Conservation (phyloP, 257 asterid species). For the Striga asiatica region DNA sequence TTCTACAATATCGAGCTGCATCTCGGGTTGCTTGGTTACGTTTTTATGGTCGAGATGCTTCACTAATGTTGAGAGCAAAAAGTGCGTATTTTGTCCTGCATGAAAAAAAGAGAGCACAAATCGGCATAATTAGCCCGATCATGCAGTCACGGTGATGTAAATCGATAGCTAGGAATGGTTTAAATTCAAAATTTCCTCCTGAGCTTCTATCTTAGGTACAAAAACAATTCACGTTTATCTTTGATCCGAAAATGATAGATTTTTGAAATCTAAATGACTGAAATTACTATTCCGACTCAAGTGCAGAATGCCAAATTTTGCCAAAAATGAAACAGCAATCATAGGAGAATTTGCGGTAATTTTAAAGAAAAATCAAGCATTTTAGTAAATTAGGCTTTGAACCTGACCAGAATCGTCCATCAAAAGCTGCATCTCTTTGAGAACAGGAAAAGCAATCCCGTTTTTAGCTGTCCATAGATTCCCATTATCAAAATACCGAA, state of each 20-base stretch:
- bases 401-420: slow-evolving; percentile 74
- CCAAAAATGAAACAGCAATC: background rate
- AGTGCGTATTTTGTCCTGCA: slow-evolving; percentile 86
- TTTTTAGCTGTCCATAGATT: slow-evolving; percentile 58
- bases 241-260: no score
- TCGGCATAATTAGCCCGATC: slow-evolving; percentile 3
- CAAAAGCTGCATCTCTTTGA: slow-evolving; percentile 76
- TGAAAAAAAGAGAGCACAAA: slow-evolving; percentile 4
- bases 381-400: background rate
- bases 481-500: slow-evolving; percentile 73
- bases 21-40: slow-evolving; percentile 64
- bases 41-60: slow-evolving; percentile 93
- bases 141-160: no score
- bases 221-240: no score
- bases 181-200: background rate
- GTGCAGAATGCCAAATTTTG: background rate
- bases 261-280: background rate
- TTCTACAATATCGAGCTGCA: slow-evolving; percentile 83
- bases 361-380: background rate
- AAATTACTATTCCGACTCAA: background rate
- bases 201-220: no score
- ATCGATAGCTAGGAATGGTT: background rate
- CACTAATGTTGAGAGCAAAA: slow-evolving; percentile 68
- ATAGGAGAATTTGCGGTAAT: background rate
- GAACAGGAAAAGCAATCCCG: slow-evolving; percentile 80